Evolutionary conservation across 371 early-diverging fungal genomes (phyloP), one percentile per base, ranked within the genome.

Genomic region (Apophysomyces trapeziformis): DNA sequence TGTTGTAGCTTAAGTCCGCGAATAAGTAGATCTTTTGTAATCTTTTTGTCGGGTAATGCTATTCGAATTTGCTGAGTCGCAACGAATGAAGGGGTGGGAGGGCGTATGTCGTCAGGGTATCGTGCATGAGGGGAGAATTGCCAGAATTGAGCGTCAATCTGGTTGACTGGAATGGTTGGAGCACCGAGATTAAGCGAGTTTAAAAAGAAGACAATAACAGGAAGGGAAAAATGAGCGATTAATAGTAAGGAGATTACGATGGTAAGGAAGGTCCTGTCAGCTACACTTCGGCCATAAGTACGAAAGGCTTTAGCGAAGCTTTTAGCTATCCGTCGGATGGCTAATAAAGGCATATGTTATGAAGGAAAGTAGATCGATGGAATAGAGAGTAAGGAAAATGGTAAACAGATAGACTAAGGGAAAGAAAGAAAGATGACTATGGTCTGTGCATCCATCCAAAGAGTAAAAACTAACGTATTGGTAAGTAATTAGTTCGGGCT

Each of bases 281-380:
- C 84, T 59, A 84, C 85, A 45, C 76, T 71, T 5, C 80, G 67
- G 35, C 87, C 87, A 65, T 87, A 85, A 65, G 75, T 77, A 61
- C 83, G 84, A 68, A 87, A 87, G 18, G 67, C 57, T n/a, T 16
- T 50, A 7, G 57, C 35, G 5, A 56, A 7, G 21, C 21, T 50
- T 18, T 50, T 50, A 50, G 54, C 54, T 50, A 50, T 50, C 21
- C 21, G n/a, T 21, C 21, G n/a, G 54, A 21, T 9, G 21, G 54
- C 54, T 50, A 50, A 50, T 50, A 50, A 50, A 16, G 54, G 54
- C 54, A 50, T 50, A 7, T 26, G 18, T 11, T 41, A 41, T 8
- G 41, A 8, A 41, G 13, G 13, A 41, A 41, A 13, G 41, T 11
- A 41, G 41, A 41, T 9, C 16, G 54, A 50, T 7, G 0, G 0